A percentile compares a stretch with the other conserved stretches of the same genome.
phyloP scores from a whole-genome alignment of 495 filamentous ascomycete species.

The Polyplosphaeria fusca region DNA sequence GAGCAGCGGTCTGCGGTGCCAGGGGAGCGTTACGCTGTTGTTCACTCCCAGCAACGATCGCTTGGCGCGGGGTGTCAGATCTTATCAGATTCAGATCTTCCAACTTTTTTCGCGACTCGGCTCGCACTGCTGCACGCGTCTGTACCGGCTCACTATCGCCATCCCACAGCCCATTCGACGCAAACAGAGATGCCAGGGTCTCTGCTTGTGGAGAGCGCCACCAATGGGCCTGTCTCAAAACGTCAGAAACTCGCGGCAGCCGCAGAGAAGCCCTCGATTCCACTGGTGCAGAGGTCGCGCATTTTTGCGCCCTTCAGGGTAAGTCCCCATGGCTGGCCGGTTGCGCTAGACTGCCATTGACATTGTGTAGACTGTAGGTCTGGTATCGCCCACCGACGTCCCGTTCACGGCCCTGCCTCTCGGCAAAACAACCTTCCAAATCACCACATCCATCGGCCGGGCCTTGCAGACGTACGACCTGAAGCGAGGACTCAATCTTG shows the following conservation, averaged over 20 bases:
- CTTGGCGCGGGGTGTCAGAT: conserved; percentile 18
- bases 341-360: background rate
- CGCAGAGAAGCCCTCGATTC: conserved; percentile 57
- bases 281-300: conserved; percentile 48
- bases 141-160: background rate
- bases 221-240: conserved; percentile 32
- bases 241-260: conserved; percentile 75
- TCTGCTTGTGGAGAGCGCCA: background rate
- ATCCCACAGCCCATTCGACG: background rate
- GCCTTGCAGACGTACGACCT: conserved; percentile 94
- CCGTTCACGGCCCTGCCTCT: conserved; percentile 85
- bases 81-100: conserved; percentile 20
- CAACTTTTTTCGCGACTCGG: conserved; percentile 11
- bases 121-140: background rate
- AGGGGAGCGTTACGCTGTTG: no score
- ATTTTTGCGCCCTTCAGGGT: conserved; percentile 92
- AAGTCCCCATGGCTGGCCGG: conserved; percentile 38
- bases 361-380: conserved; percentile 71
- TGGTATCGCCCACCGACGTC: conserved; percentile 84
- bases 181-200: conserved; percentile 14
- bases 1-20: no score
- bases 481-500: conserved; percentile 77
- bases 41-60: conserved; percentile 21
- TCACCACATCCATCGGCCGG: conserved; percentile 88
- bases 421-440: conserved; percentile 92